A percentile compares a stretch with the other conserved stretches of the same genome.
Conservation (phyloP, 192 early-diverging fungal species). For the Paraglomus brasilianum region DNA sequence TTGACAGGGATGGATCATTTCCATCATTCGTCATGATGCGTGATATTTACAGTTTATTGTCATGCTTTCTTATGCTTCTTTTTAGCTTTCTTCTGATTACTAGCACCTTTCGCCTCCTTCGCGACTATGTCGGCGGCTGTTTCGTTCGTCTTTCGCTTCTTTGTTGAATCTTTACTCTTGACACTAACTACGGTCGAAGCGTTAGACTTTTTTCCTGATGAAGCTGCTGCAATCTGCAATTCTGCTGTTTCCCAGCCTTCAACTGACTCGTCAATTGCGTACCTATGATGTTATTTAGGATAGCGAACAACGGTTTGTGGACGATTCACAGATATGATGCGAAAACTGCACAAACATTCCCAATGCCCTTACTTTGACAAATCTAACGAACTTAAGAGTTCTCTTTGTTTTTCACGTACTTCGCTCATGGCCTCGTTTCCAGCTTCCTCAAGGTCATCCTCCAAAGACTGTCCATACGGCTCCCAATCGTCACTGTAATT, state of each 20-base stretch:
- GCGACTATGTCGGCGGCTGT: conserved; percentile 47
- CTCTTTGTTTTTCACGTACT: conserved; percentile 71
- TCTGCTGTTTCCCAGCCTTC: conserved; percentile 75
- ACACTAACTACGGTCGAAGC: conserved; percentile 69
- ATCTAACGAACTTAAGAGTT: conserved; percentile 77
- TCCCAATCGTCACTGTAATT: conserved; percentile 85
- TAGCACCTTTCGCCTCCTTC: conserved; percentile 43
- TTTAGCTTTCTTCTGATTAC: conserved; percentile 3
- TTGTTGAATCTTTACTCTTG: conserved; percentile 62
- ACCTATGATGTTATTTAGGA: conserved; percentile 38
- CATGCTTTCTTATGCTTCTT: conserved; percentile 10
- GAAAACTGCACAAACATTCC: conserved; percentile 31
- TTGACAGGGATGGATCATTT: neutral
- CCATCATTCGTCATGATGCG: neutral
- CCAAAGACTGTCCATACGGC: conserved; percentile 70
- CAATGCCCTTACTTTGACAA: conserved; percentile 59
- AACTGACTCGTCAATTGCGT: conserved; percentile 68
- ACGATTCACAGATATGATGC: conserved; percentile 34
- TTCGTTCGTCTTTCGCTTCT: conserved; percentile 48
- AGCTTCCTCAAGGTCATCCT: conserved; percentile 83
- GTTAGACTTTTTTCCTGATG: conserved; percentile 47
- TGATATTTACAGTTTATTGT: neutral
- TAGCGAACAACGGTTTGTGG: conserved; percentile 18
- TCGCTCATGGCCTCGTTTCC: conserved; percentile 67
- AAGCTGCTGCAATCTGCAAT: conserved; percentile 50